These are phyloP conservation scores for Lophiostoma macrostomum DNA, from an alignment of 495 filamentous ascomycete genomes.

Conservation along the genomic window DNA sequence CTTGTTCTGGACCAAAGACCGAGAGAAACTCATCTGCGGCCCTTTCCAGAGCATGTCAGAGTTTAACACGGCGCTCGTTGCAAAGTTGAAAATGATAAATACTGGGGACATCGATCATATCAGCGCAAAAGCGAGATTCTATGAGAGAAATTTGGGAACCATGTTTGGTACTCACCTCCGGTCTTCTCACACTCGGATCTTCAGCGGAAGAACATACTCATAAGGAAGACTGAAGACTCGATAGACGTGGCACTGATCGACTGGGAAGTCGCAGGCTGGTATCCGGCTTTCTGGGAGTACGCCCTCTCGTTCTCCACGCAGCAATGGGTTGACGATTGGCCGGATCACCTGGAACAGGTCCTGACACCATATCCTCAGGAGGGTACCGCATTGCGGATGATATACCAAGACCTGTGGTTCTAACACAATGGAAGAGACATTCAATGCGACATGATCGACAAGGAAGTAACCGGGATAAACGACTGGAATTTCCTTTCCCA, in stretches of 20 bases:
- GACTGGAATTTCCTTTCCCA: too few species aligned
- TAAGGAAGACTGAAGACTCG: slow-evolving; percentile 1
- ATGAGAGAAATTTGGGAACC: slow-evolving; percentile 4
- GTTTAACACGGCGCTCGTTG: slow-evolving; percentile 5
- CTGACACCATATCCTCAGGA: slow-evolving; percentile 5
- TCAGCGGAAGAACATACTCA: slow-evolving; percentile 14
- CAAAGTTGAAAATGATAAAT: slow-evolving; percentile 3
- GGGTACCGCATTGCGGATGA: slow-evolving; percentile 14
- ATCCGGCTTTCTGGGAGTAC: slow-evolving; percentile 15
- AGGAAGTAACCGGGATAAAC: too few species aligned
- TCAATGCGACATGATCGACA: too few species aligned
- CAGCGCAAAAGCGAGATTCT: slow-evolving; percentile 4
- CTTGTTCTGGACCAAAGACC: slow-evolving; percentile 4
- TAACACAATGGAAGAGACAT: too few species aligned
- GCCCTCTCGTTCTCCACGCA: slow-evolving; percentile 7
- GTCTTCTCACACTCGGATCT: slow-evolving; percentile 10
- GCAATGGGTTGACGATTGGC: slow-evolving; percentile 18
- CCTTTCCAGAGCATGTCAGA: slow-evolving; percentile 12
- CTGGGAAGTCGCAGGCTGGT: slow-evolving; percentile 18
- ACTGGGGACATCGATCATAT: not conserved
- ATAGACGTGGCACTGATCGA: slow-evolving; percentile 12
- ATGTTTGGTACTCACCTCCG: not conserved
- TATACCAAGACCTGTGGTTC: slow-evolving; percentile 19
- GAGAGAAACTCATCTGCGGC: slow-evolving; percentile 5
- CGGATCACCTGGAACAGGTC: slow-evolving; percentile 14